Evolutionary conservation across 768 basidiomycete genomes (phyloP), one percentile per base, ranked within the genome.

Genomic region (Tephrocybe sp.): DNA sequence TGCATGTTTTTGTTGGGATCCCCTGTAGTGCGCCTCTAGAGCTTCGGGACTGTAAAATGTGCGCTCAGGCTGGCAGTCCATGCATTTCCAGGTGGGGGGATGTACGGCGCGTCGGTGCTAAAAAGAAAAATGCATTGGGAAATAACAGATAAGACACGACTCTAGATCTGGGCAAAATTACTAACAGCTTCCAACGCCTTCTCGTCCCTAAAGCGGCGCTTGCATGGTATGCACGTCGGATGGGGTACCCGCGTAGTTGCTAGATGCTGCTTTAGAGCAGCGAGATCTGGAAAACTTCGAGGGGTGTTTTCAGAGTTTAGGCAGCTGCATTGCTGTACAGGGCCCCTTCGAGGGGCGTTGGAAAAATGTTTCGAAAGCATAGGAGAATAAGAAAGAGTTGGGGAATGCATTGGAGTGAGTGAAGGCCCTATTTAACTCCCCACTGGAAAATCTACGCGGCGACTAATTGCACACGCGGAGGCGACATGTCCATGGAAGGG

Each of bases 11-110:
- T 64, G 50, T 19, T 64, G 50, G 9, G 72, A 71, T 3, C 74
- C 76, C 12, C 73, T 62, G 51, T 73, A 77, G 47, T 78, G 77
- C 50, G 75, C 75, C 4, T 75, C 70, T 11, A 76, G 58, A 1
- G 72, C 70, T 33, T 69, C 67, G 13, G 61, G 65, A 8, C 67
- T 67, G 21, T 60, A 57, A 48, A 63, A 76, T 2, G 53, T 58
- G 31, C 69, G 56, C n/a, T 62, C 60, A n/a, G n/a, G n/a, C n/a
- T n/a, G n/a, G 52, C 73, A 75, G 11, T 58, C 49, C 2, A 53
- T 48, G 44, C 73, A 75, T 49, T 68, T 66, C 51, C 61, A 75
- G 3, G 66, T 69, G 2, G 69, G 68, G 7, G 72, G 71, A 46
- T 74, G 72, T 53, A 68, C 71, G 15, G 68, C 67, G 11, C 60